Percentiles rank a stretch among this genome's conserved stretches.
Conservation (phyloP, 179 eudicot genomes). For the Pouteria campechiana region DNA sequence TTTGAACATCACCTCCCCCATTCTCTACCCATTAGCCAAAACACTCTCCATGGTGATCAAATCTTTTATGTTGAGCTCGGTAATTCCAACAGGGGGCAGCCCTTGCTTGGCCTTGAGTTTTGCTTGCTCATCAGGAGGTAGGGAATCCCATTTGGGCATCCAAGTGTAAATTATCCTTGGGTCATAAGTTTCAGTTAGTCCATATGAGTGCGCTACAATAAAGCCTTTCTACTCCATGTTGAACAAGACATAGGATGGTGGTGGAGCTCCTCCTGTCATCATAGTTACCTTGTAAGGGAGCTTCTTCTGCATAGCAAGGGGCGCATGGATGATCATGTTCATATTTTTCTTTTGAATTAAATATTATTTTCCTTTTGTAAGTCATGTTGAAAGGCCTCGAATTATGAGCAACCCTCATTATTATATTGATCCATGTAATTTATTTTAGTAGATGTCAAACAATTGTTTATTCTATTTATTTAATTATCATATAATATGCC, state of each 20-base stretch:
- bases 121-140: constrained; percentile 18
- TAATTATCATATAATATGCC: no score
- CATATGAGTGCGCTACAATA: constrained; percentile 25
- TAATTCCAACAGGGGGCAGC: constrained; percentile 21
- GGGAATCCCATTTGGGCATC: constrained; percentile 38
- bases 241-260: constrained; percentile 27
- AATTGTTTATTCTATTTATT: no score
- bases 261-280: constrained; percentile 34
- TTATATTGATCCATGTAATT: no score
- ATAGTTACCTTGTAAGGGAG: constrained; percentile 26
- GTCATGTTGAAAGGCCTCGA: no score
- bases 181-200: constrained; percentile 33
- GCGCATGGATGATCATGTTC: constrained; percentile 26
- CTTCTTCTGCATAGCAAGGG: constrained; percentile 5
- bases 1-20: constrained; percentile 30
- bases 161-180: constrained; percentile 27
- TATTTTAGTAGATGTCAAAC: no score
- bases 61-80: constrained; percentile 22
- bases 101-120: constrained; percentile 27
- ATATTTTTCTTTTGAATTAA: no score
- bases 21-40: constrained; percentile 18
- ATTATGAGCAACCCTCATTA: no score
- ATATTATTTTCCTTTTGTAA: no score
- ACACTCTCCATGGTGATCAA: constrained; percentile 29
- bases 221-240: constrained; percentile 36